These are phyloP conservation scores for Coemansia sp. DNA, from an alignment of 192 early-diverging fungal species.

Conservation along the genomic window DNA sequence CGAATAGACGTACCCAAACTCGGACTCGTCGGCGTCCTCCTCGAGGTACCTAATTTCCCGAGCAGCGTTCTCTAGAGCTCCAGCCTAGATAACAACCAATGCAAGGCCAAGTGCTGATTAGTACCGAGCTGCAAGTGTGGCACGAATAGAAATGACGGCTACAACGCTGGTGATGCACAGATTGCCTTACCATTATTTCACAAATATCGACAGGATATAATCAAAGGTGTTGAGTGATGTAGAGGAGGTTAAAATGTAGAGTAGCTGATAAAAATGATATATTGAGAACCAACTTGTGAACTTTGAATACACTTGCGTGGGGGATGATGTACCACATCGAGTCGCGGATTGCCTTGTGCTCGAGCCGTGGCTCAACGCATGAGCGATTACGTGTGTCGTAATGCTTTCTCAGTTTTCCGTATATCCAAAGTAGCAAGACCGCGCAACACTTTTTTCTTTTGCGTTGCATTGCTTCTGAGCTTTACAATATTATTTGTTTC, in stretches of 20 bases:
- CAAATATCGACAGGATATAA: neutral
- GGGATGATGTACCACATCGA: neutral
- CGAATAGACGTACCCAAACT: conserved; percentile 91
- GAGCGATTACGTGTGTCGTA: conserved; percentile 3
- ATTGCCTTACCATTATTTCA: conserved; percentile 13
- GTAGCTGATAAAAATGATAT: too few species aligned
- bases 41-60: conserved; percentile 81
- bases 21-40: conserved; percentile 83
- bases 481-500: conserved; percentile 2
- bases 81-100: conserved; percentile 63
- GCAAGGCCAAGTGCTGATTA: neutral
- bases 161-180: neutral
- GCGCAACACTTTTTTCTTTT: neutral
- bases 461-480: neutral
- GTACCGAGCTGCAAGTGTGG: neutral
- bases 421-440: neutral
- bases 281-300: too few species aligned
- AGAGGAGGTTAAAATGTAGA: neutral
- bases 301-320: neutral
- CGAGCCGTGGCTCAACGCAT: neutral
- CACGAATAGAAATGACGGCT: neutral
- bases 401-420: neutral
- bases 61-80: conserved; percentile 88
- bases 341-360: conserved; percentile 1
- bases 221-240: neutral